Percentiles rank a stretch among this genome's conserved stretches.
Evolutionary conservation across 257 asterid genomes (phyloP).

Genomic region (Echites panduratus): DNA sequence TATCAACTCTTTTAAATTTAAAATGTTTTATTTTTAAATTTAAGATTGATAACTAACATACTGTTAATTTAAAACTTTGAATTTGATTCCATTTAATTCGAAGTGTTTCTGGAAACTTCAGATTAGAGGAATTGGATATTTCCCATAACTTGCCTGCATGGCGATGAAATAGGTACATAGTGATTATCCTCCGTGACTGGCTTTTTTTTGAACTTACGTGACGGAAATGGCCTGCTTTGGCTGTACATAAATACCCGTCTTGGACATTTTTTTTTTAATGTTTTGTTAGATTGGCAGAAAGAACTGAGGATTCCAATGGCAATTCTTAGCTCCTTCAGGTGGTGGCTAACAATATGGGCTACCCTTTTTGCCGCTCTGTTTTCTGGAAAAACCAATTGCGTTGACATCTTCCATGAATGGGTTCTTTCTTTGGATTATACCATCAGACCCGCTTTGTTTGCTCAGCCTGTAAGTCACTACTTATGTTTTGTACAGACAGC

Average conservation of each 20-base stretch:
- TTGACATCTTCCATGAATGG: slow-evolving; percentile 30
- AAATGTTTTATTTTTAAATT: too few relatives aligned
- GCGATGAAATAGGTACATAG: background rate
- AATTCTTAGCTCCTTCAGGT: slow-evolving; percentile 7
- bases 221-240: background rate
- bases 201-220: background rate
- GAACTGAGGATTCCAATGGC: slow-evolving; percentile 10
- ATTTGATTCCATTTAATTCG: too few relatives aligned
- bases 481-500: background rate
- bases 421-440: slow-evolving; percentile 24
- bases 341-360: slow-evolving; percentile 14
- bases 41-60: too few relatives aligned
- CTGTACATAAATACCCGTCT: background rate
- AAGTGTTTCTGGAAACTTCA: too few relatives aligned
- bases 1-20: too few relatives aligned
- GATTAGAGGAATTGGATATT: background rate
- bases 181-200: background rate
- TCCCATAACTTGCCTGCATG: slow-evolving; percentile 2
- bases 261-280: background rate
- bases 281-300: background rate
- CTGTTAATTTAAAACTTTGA: too few relatives aligned
- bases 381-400: slow-evolving; percentile 10
- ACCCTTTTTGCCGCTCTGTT: background rate
- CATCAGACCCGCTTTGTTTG: slow-evolving; percentile 9
- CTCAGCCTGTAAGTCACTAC: slow-evolving; percentile 24